Evolutionary conservation across 768 basidiomycete species (phyloP), one percentile per base, ranked within the genome.

Genomic region (Serpula lacrymans): DNA sequence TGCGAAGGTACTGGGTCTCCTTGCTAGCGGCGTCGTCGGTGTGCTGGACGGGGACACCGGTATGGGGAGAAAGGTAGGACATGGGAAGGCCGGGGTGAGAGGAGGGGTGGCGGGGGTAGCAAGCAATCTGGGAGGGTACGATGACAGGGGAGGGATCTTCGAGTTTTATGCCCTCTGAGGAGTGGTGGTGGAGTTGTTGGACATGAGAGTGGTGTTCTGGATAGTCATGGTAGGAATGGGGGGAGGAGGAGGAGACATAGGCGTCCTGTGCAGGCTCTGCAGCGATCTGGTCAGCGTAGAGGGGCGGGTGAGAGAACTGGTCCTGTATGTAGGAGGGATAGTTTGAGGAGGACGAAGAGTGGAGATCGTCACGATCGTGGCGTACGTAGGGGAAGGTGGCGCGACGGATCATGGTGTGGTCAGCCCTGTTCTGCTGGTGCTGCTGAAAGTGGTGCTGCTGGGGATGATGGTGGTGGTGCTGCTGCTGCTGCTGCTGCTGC

Each of bases 21-120:
- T 92, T 92, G 30, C 82, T 84, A 2, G 88, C 85, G 11, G 89
- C 89, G 57, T 92, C 89, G 65, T 92, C 89, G 0, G 89, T 92
- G 67, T 91, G 86, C 60, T 88, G 88, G 6, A 91, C 83, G 41
- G 79, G 78, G 25, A 88, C 47, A 10, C 76, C 77, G 6, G 62
- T 52, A 31, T 72, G 64, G 9, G 62, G 59, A 3, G 70, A 61
- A 38, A 75, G 59, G 52, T 62, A 72, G 39, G 70, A 60, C 43
- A 68, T 48, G 18, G 64, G 62, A 62, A 48, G 54, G 53, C 49
- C 49, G 18, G 42, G 47, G 42, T 51, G 62, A 37, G 39, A 52
- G 39, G 45, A 52, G 57, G 45, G 67, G 49, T 23, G 55, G 52
- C 45, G 52, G 56, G 54, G 72, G 63, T 75, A 78, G 56, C 70